Conservation (phyloP, 1,139 yeast genomes). For the Blastobotrys petasosporus region DNA sequence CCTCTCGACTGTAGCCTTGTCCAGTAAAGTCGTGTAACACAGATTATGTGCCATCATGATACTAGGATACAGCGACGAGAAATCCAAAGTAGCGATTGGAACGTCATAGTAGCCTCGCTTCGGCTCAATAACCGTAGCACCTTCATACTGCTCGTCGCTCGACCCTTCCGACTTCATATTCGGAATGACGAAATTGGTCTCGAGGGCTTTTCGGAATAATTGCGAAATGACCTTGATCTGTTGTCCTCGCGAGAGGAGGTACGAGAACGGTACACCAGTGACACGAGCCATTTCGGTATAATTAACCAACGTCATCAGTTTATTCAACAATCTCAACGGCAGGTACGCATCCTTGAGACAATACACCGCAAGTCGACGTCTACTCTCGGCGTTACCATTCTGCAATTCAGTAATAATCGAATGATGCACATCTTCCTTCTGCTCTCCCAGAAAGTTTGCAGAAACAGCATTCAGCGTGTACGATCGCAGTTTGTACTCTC, state of each 20-base stretch:
- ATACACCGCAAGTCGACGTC: conserved; percentile 93
- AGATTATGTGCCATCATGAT: conserved; percentile 99
- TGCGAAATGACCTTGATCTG: conserved; percentile 97
- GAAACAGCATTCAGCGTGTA: conserved; percentile 94
- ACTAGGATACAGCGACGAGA: conserved; percentile 94
- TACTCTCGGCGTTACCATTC: conserved; percentile 84
- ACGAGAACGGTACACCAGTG: conserved; percentile 96
- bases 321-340: conserved; percentile 81
- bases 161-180: conserved; percentile 80
- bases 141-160: conserved; percentile 86
- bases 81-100: conserved; percentile 96
- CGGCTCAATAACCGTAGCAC: conserved; percentile 99
- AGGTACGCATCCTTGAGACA: conserved; percentile 95
- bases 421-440: conserved; percentile 97
- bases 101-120: conserved; percentile 90
- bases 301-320: conserved; percentile 91
- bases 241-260: conserved; percentile 84
- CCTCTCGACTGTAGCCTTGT: conserved; percentile 60
- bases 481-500: conserved; percentile 91
- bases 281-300: conserved; percentile 99
- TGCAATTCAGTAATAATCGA: conserved; percentile 93
- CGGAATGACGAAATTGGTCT: conserved; percentile 83
- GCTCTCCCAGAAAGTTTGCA: conserved; percentile 89
- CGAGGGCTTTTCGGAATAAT: conserved; percentile 82
- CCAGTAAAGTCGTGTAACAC: conserved; percentile 86